phyloP scores from a whole-genome alignment of 2,329 filamentous ascomycete species.

The Xylariales sp. region DNA sequence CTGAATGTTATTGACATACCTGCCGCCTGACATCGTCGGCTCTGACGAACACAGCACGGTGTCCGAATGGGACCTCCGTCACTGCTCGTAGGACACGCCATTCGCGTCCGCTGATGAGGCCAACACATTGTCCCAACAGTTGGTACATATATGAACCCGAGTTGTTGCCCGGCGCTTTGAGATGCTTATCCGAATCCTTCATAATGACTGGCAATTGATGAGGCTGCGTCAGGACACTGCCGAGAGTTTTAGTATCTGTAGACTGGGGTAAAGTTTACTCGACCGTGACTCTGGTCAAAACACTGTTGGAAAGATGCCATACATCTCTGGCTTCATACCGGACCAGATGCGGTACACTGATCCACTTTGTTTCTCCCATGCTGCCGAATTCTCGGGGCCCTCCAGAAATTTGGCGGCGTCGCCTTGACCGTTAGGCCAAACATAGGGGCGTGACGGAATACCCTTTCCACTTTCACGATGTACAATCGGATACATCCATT shows the following conservation, averaged over 20 bases:
- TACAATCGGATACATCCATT: too few species aligned
- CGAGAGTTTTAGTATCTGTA: too few species aligned
- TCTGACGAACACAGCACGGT: background rate
- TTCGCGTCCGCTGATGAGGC: slow-evolving; percentile 29
- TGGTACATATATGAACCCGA: slow-evolving; percentile 33
- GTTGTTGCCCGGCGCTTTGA: slow-evolving; percentile 36
- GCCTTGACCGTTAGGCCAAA: slow-evolving; percentile 34
- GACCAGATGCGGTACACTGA: slow-evolving; percentile 34
- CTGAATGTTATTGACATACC: too few species aligned
- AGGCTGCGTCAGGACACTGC: slow-evolving; percentile 31
- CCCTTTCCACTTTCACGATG: too few species aligned
- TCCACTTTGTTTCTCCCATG: slow-evolving; percentile 30
- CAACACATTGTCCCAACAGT: slow-evolving; percentile 38
- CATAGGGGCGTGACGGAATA: slow-evolving; percentile 21
- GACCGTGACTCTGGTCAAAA: too few species aligned
- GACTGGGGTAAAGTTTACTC: too few species aligned
- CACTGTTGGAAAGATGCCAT: slow-evolving; percentile 14
- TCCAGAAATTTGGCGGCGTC: slow-evolving; percentile 35
- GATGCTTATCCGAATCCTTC: slow-evolving; percentile 38
- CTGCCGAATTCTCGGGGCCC: slow-evolving; percentile 26
- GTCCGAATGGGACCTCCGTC: slow-evolving; percentile 15
- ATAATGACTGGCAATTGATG: slow-evolving; percentile 32
- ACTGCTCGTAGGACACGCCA: slow-evolving; percentile 24
- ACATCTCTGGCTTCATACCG: slow-evolving; percentile 35
- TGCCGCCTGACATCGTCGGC: too few species aligned